These are phyloP conservation scores for Coffea eugenioides DNA, from an alignment of 257 asterid genomes.

Conservation along the genomic window DNA sequence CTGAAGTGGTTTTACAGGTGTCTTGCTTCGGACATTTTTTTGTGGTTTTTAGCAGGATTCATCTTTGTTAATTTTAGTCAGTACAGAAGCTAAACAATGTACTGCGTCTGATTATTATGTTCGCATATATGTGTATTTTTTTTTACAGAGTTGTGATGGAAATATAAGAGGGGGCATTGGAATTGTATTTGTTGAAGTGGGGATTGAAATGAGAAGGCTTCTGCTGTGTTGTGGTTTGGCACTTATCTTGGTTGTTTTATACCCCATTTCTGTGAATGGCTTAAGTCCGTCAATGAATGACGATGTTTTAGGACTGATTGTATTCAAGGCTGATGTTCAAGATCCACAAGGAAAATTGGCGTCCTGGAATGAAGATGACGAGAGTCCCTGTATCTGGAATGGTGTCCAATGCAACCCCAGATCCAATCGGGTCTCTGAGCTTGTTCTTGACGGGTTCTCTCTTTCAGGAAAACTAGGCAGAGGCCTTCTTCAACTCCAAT, in stretches of 20 bases:
- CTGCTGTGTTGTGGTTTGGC: conserved; percentile 28
- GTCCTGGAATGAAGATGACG: conserved; percentile 94
- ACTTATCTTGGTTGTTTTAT: conserved; percentile 27
- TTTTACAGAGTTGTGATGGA: conserved; percentile 14
- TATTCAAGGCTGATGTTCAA: conserved; percentile 76
- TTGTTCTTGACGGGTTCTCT: conserved; percentile 76
- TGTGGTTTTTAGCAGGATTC: background rate
- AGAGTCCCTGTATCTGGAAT: conserved; percentile 80
- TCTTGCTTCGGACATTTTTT: background rate
- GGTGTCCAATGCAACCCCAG: conserved; percentile 85
- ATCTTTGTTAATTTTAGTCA: background rate
- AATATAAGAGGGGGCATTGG: conserved; percentile 15
- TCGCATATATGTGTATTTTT: background rate
- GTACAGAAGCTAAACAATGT: background rate
- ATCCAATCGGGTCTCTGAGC: conserved; percentile 91
- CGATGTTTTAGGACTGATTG: conserved; percentile 89
- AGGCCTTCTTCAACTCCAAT: conserved; percentile 81
- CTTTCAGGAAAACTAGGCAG: conserved; percentile 84
- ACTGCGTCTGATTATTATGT: conserved; percentile 3
- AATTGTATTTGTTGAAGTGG: conserved; percentile 1
- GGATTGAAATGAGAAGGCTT: conserved; percentile 51
- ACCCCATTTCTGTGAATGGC: conserved; percentile 34
- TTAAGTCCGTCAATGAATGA: conserved; percentile 80
- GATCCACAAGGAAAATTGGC: conserved; percentile 70
- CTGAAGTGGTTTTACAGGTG: background rate